Evolutionary conservation across 495 filamentous ascomycete genomes (phyloP).

Genomic region (Trichoderma parareesei): DNA sequence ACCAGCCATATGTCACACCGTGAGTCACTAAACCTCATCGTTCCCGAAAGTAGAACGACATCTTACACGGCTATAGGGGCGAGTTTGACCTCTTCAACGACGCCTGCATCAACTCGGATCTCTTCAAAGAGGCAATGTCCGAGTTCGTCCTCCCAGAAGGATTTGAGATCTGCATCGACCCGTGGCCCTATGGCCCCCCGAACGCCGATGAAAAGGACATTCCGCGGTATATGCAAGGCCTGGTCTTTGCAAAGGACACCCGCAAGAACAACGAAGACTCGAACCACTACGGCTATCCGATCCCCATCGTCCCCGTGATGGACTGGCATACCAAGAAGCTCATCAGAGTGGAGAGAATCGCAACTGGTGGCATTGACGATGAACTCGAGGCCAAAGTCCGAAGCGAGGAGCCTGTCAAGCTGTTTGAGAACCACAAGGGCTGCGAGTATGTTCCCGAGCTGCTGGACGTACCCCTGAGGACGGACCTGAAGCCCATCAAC

Average conservation of each 20-base stretch:
- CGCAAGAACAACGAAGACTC: conserved; percentile 40
- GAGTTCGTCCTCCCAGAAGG: conserved; percentile 56
- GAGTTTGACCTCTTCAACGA: conserved; percentile 59
- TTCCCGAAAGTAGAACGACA: not conserved
- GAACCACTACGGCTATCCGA: conserved; percentile 50
- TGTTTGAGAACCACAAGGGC: conserved; percentile 34
- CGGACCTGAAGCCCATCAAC: conserved; percentile 44
- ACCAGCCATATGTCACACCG: conserved; percentile 54
- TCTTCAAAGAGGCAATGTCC: conserved; percentile 53
- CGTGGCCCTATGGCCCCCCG: conserved; percentile 61
- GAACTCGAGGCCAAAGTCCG: conserved; percentile 1
- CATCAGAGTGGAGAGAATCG: conserved; percentile 44
- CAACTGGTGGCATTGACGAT: conserved; percentile 43
- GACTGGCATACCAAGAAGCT: conserved; percentile 44
- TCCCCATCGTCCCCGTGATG: conserved; percentile 49
- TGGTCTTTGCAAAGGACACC: conserved; percentile 41
- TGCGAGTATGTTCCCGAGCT: conserved; percentile 49
- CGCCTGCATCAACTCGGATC: conserved; percentile 47
- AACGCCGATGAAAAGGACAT: conserved; percentile 50
- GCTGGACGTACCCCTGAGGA: conserved; percentile 31
- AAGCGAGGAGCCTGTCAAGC: conserved; percentile 22
- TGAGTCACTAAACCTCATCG: conserved; percentile 26
- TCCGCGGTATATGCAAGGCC: conserved; percentile 41
- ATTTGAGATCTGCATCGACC: conserved; percentile 59
- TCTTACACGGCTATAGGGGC: conserved; percentile 26